Conservation (phyloP, 2,329 filamentous ascomycete genomes). For the Tolypocladium nubicola region DNA sequence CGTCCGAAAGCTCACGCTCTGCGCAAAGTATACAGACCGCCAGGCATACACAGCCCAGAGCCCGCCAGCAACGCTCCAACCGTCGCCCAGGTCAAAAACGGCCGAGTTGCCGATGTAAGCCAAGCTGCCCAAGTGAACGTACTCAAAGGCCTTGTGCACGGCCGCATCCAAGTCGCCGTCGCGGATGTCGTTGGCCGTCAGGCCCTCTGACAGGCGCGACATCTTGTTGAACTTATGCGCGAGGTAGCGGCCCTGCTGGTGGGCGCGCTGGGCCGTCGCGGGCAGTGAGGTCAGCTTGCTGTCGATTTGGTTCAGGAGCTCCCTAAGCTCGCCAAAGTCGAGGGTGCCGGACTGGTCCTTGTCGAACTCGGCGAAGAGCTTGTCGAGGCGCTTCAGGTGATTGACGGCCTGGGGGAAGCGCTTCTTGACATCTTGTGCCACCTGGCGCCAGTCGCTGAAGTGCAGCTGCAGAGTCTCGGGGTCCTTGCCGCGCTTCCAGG, state of each 20-base stretch:
- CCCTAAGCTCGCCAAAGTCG: slow-evolving; percentile 83
- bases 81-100: slow-evolving; percentile 78
- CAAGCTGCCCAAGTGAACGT: slow-evolving; percentile 80
- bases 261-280: slow-evolving; percentile 89
- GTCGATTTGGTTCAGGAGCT: slow-evolving; percentile 87
- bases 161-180: slow-evolving; percentile 89
- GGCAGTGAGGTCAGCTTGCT: slow-evolving; percentile 88
- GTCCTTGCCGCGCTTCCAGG: slow-evolving; percentile 86
- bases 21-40: slow-evolving; percentile 93
- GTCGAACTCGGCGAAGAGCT: slow-evolving; percentile 85
- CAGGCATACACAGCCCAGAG: slow-evolving; percentile 92
- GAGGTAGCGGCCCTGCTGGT: slow-evolving; percentile 91
- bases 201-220: slow-evolving; percentile 62
- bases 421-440: slow-evolving; percentile 74
- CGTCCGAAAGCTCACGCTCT: slow-evolving; percentile 89
- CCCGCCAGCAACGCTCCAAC: slow-evolving; percentile 69
- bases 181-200: slow-evolving; percentile 68
- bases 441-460: slow-evolving; percentile 78
- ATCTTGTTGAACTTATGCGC: slow-evolving; percentile 91
- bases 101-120: slow-evolving; percentile 96
- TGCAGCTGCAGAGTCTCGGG: slow-evolving; percentile 79
- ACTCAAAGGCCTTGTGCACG: slow-evolving; percentile 90
- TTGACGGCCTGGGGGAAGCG: slow-evolving; percentile 84
- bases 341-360: slow-evolving; percentile 87
- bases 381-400: slow-evolving; percentile 82